Evolutionary conservation across 768 basidiomycete genomes (phyloP).

Genomic region (Leccinum obscurum): DNA sequence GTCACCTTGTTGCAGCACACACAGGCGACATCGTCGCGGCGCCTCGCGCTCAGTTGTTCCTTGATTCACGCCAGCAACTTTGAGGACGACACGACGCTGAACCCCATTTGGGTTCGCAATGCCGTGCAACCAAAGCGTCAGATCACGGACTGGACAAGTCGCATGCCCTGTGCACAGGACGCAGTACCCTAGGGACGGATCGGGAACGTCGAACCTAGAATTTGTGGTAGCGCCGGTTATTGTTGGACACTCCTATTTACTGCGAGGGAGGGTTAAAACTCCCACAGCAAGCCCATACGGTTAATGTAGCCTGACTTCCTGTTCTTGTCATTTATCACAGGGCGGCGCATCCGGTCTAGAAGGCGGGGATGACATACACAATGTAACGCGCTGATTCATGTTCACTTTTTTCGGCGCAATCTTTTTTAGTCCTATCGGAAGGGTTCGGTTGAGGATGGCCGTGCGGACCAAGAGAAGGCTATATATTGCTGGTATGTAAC

Average conservation of each 20-base stretch:
- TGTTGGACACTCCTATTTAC: constrained; percentile 13
- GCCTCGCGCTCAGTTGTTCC: constrained; percentile 1
- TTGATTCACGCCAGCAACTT: constrained; percentile 11
- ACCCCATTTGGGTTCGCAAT: constrained; percentile 17
- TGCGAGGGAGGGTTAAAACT: constrained; percentile 8
- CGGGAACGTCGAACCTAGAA: constrained; percentile 17
- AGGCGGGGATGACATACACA: constrained; percentile 18
- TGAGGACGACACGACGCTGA: constrained; percentile 9
- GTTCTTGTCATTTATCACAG: constrained; percentile 12
- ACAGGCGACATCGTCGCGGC: constrained; percentile 1
- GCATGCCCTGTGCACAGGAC: constrained; percentile 10
- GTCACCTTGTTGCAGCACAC: constrained; percentile 12
- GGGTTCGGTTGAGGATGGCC: constrained; percentile 15
- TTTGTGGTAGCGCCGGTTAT: constrained; percentile 13
- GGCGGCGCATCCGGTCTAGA: constrained; percentile 12
- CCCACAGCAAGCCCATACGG: constrained; percentile 20
- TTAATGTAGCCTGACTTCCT: constrained; percentile 12
- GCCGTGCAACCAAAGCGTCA: constrained; percentile 7
- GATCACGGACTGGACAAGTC: constrained; percentile 2
- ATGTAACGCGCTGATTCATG: constrained; percentile 8
- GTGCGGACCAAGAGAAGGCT: constrained; percentile 2
- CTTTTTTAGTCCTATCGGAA: constrained; percentile 9
- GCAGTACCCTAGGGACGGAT: constrained; percentile 7
- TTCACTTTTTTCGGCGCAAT: constrained; percentile 10
- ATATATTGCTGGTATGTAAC: background rate